phyloP scores from a whole-genome alignment of 345 rosid species.

The Luvunga scandens region DNA sequence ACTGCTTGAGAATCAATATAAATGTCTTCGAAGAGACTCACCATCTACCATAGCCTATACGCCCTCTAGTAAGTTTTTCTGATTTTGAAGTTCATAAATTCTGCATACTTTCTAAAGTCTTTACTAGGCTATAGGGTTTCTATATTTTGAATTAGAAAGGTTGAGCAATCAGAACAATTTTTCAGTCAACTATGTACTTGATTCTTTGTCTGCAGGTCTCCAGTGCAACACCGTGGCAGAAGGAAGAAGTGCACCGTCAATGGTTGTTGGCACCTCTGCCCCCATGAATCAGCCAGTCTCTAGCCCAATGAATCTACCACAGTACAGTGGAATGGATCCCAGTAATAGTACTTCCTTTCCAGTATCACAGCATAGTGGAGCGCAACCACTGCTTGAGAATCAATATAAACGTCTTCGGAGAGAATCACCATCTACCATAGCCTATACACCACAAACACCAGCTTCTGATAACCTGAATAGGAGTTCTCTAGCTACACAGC shows the following conservation, averaged over 20 bases:
- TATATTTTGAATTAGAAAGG: too few relatives aligned
- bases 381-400: neutral
- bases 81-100: too few relatives aligned
- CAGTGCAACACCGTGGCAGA: neutral
- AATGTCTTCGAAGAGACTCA: slow-evolving; percentile 19
- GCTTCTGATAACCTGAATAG: neutral
- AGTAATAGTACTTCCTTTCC: neutral
- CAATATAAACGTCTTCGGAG: slow-evolving; percentile 21
- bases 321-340: neutral
- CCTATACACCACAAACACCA: slow-evolving; percentile 1
- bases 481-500: neutral
- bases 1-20: neutral
- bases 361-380: neutral
- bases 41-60: neutral
- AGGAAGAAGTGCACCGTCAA: slow-evolving; percentile 7
- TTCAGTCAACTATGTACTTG: too few relatives aligned
- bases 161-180: too few relatives aligned
- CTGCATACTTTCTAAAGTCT: too few relatives aligned
- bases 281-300: neutral
- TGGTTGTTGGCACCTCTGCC: neutral
- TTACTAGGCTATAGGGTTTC: too few relatives aligned
- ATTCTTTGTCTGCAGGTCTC: neutral
- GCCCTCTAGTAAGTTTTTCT: neutral
- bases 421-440: neutral
- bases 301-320: neutral